A percentile compares a stretch with the other conserved stretches of the same genome.
phyloP scores from a whole-genome alignment of 2,329 filamentous ascomycete genomes.

The Diplodia mutila region DNA sequence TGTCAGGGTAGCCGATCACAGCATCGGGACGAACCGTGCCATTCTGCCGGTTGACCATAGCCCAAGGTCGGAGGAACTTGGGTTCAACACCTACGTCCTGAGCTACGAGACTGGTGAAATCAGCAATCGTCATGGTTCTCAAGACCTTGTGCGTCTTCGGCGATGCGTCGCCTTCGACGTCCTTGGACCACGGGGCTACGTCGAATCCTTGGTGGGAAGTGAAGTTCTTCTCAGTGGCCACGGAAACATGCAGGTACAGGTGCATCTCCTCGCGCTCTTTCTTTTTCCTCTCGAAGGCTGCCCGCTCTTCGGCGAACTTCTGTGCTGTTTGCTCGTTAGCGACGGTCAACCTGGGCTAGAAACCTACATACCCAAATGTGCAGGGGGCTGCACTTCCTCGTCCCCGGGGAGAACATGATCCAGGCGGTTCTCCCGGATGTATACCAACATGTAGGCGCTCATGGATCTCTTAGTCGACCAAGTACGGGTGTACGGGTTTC shows the following conservation, averaged over 20 bases:
- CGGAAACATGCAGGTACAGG: slow-evolving; percentile 82
- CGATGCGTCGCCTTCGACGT: slow-evolving; percentile 68
- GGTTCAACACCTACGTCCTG: slow-evolving; percentile 70
- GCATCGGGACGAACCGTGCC: slow-evolving; percentile 92
- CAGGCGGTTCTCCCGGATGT: slow-evolving; percentile 85
- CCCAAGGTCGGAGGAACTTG: slow-evolving; percentile 80
- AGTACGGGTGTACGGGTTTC: slow-evolving; percentile 67
- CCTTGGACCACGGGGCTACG: slow-evolving; percentile 63
- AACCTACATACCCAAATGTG: slow-evolving; percentile 71
- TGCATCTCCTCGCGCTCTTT: slow-evolving; percentile 95
- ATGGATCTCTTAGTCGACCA: slow-evolving; percentile 69
- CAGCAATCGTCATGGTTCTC: slow-evolving; percentile 72
- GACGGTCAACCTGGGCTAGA: neutral
- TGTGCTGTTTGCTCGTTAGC: slow-evolving; percentile 56
- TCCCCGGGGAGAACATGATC: slow-evolving; percentile 80
- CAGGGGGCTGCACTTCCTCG: slow-evolving; percentile 75
- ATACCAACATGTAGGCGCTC: slow-evolving; percentile 99
- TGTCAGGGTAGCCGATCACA: slow-evolving; percentile 75
- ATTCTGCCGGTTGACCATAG: slow-evolving; percentile 98
- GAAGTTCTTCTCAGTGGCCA: slow-evolving; percentile 83
- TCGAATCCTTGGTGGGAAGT: slow-evolving; percentile 82
- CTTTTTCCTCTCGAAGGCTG: slow-evolving; percentile 71
- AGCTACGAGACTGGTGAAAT: slow-evolving; percentile 74
- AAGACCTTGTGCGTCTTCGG: slow-evolving; percentile 75
- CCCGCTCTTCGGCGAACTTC: slow-evolving; percentile 80